Base-by-base conservation (phyloP, 257 asterid genomes). In the Petunia axillaris region DNA sequence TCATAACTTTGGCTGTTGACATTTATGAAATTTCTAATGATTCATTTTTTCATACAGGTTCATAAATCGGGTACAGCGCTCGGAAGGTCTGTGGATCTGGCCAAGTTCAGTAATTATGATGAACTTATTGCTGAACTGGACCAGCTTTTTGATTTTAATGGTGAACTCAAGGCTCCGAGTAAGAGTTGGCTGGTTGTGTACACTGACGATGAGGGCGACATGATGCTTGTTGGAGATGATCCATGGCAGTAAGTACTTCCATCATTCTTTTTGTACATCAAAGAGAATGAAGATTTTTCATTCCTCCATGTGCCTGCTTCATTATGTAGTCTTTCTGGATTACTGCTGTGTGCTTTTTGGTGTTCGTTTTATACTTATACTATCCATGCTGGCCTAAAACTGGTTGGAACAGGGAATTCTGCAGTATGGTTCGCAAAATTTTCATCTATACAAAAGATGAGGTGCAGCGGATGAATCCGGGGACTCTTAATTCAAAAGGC, bases 191-290 rank as follows among this genome's bases (percentile, higher is more conserved):
- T 94, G 57, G 92, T 96, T 54, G 98, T 96, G 64, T 96, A 92
- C 81, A 94, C 98, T 16, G 99, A 96, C 79, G 94, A 96, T 77
- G 99, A 96, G 90, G 98, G 93, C 81, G 99, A 96, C 83, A 96
- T 94, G 99, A 96, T 96, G 99, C 99, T 96, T n/a, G 99, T 96
- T 11, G 99, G 99, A 74, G 99, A 96, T 85, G 99, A 96, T 85
- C 99, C 99, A 8, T 96, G 99, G 99, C 97, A 85, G 99, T 96
- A 91, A 89, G 97, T 59, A 79, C 64, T 74, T 76, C 37, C 39
- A 65, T 68, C 70, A 46, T 15, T 57, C 15, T 10, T 53, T 78
- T 38, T 9, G 68, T 41, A 35, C 2, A 6, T 77, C 41, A 11
- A 35, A 58, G 58, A 43, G 73, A 25, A 59, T 36, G 37, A 77